Evolutionary conservation across 2,329 filamentous ascomycete species (phyloP).

Genomic region (Botrytis aclada): DNA sequence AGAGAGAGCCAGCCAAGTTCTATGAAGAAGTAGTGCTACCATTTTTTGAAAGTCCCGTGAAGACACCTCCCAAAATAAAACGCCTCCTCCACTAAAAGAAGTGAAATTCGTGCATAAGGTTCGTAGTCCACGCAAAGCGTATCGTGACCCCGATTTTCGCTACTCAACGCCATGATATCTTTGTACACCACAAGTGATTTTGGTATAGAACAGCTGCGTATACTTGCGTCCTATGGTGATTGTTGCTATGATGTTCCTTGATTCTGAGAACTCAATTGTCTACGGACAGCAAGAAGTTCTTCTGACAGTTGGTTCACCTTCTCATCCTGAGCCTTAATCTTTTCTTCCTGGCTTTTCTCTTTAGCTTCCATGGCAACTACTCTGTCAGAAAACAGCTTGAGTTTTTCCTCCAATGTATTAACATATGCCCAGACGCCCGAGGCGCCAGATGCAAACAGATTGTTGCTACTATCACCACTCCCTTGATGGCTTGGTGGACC

Average conservation of each 20-base stretch:
- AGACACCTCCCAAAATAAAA: slow-evolving; percentile 22
- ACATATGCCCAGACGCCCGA: slow-evolving; percentile 71
- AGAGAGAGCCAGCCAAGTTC: slow-evolving; percentile 20
- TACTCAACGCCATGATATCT: slow-evolving; percentile 31
- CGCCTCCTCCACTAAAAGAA: slow-evolving; percentile 26
- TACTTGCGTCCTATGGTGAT: slow-evolving; percentile 30
- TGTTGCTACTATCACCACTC: slow-evolving; percentile 56
- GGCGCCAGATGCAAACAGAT: slow-evolving; percentile 61
- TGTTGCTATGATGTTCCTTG: slow-evolving; percentile 30
- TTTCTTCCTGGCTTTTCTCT: slow-evolving; percentile 32
- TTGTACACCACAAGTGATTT: slow-evolving; percentile 27
- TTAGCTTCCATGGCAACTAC: slow-evolving; percentile 42
- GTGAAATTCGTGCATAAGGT: slow-evolving; percentile 23
- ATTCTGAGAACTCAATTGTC: slow-evolving; percentile 30
- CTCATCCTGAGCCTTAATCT: slow-evolving; percentile 25
- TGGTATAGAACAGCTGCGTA: slow-evolving; percentile 30
- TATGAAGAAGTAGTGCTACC: slow-evolving; percentile 22
- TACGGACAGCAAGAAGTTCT: slow-evolving; percentile 33
- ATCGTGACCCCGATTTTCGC: slow-evolving; percentile 26
- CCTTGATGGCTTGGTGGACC: slow-evolving; percentile 36
- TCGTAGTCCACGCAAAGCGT: slow-evolving; percentile 20
- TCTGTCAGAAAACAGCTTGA: slow-evolving; percentile 48
- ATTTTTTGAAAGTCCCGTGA: slow-evolving; percentile 22
- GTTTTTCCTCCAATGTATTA: slow-evolving; percentile 62
- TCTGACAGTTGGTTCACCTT: slow-evolving; percentile 35